Percentiles rank a stretch among this genome's conserved stretches.
Evolutionary conservation across 371 early-diverging fungal species (phyloP).

Genomic region (Rhizopus arrhizus): DNA sequence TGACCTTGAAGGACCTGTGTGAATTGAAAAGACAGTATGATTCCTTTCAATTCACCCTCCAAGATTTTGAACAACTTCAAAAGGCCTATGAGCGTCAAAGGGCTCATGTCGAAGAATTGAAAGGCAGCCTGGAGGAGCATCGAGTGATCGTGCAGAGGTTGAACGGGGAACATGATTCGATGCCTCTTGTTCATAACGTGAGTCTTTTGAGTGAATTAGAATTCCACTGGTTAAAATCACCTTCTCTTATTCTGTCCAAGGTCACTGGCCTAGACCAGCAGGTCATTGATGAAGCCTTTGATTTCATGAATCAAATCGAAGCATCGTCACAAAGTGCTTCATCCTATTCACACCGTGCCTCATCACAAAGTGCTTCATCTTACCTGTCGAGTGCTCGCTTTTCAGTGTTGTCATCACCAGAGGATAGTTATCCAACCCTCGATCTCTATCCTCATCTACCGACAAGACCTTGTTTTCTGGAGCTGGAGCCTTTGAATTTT

Average conservation of each 20-base stretch:
- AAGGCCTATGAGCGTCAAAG: conserved; percentile 51
- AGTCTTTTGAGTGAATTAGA: neutral
- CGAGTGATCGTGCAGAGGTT: conserved; percentile 41
- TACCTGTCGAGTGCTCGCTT: too few relatives aligned
- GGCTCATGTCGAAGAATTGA: conserved; percentile 48
- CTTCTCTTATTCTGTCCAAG: conserved; percentile 33
- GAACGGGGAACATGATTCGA: conserved; percentile 24
- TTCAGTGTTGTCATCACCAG: too few relatives aligned
- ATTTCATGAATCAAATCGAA: conserved; percentile 40
- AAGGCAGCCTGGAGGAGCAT: conserved; percentile 52
- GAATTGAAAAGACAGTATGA: conserved; percentile 51
- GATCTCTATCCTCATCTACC: conserved; percentile 24
- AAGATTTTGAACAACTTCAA: conserved; percentile 46
- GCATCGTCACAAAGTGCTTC: conserved; percentile 25
- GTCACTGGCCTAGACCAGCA: conserved; percentile 40
- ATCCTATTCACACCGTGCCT: too few relatives aligned
- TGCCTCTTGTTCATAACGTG: neutral
- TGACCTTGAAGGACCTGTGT: conserved; percentile 41
- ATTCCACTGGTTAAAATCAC: neutral
- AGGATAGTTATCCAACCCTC: conserved; percentile 6
- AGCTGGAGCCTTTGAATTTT: conserved; percentile 23
- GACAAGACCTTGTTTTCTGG: neutral
- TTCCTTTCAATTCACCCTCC: conserved; percentile 46
- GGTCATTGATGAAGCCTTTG: conserved; percentile 41
- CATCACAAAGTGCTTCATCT: too few relatives aligned